phyloP scores from a whole-genome alignment of 2,329 filamentous ascomycete species.

The Neonectria coccinea region DNA sequence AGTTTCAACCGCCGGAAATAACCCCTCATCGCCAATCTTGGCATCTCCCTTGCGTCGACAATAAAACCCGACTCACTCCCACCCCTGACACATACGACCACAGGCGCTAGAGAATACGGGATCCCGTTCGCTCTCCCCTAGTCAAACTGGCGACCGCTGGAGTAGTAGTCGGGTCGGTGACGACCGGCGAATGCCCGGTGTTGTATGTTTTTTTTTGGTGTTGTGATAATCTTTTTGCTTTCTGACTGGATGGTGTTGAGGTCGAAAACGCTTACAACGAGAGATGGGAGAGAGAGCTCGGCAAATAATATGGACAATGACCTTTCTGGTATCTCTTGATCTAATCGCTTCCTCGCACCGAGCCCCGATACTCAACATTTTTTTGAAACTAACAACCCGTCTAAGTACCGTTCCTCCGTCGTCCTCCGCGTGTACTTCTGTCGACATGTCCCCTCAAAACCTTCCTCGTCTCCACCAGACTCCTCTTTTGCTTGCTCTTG shows the following conservation, averaged over 20 bases:
- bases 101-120: no score
- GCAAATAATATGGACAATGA: neutral
- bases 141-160: conserved; percentile 28
- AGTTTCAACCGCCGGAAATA: no score
- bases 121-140: conserved; percentile 6
- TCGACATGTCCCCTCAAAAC: conserved; percentile 85
- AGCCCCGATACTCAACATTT: neutral
- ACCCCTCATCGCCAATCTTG: no score
- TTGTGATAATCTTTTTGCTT: conserved; percentile 3
- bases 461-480: conserved; percentile 85
- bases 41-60: no score
- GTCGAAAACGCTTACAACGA: neutral
- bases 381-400: conserved; percentile 4
- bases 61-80: no score
- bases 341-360: neutral
- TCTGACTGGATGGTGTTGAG: neutral
- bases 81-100: no score
- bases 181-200: conserved; percentile 30
- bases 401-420: conserved; percentile 74
- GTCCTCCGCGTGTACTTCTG: conserved; percentile 85
- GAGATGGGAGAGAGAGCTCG: no score
- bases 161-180: conserved; percentile 32
- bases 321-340: conserved; percentile 13
- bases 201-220: conserved; percentile 22
- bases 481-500: conserved; percentile 94